These are phyloP conservation scores for Neopestalotiopsis sp. DNA, from an alignment of 2,329 filamentous ascomycete species.

Conservation along the genomic window DNA sequence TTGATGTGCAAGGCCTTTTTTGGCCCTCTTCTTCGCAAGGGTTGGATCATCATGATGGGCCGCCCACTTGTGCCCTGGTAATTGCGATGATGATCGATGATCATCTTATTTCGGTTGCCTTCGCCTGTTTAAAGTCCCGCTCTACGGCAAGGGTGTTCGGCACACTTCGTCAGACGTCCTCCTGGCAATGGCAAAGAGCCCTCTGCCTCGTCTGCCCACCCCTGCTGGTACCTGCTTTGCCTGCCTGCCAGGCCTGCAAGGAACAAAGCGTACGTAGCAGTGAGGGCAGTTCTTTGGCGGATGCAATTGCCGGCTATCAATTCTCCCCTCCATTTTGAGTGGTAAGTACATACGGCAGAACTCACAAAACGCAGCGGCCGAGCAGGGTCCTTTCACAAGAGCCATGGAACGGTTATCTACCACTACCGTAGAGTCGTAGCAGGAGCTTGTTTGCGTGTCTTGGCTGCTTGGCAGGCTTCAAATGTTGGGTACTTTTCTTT, in stretches of 20 bases:
- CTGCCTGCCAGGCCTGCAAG: too few species aligned
- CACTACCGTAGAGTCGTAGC: neutral
- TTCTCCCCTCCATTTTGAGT: neutral
- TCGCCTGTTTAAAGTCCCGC: neutral
- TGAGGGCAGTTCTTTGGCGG: neutral
- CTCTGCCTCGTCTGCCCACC: too few species aligned
- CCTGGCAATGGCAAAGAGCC: too few species aligned
- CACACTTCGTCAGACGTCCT: too few species aligned
- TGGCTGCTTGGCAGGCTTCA: neutral
- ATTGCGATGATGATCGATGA: conserved; percentile 3
- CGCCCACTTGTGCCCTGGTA: neutral
- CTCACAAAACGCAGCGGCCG: neutral
- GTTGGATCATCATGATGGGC: neutral
- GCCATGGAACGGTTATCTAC: neutral
- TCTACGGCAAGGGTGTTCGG: neutral
- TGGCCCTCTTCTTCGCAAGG: neutral
- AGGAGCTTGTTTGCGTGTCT: neutral
- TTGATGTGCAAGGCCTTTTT: too few species aligned
- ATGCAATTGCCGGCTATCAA: neutral
- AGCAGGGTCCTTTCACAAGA: neutral
- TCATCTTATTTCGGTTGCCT: neutral
- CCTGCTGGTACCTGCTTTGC: too few species aligned
- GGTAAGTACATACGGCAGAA: neutral
- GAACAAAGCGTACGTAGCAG: too few species aligned
- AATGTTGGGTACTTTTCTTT: conserved; percentile 1